Percentiles rank a stretch among this genome's conserved stretches.
Conservation (phyloP, 2,329 filamentous ascomycete species). For the Thelonectria discophora region DNA sequence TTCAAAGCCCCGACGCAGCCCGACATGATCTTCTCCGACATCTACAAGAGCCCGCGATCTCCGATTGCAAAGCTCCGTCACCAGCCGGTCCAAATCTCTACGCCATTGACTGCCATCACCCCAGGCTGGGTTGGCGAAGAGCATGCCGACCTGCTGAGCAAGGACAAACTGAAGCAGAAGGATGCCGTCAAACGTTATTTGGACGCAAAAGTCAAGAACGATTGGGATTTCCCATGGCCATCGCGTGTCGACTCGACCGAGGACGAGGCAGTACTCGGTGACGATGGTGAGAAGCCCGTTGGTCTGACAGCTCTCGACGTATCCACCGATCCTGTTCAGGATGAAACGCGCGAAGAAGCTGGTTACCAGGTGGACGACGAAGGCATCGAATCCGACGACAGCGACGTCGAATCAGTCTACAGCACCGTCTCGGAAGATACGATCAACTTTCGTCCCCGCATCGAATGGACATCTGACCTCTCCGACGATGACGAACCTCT, state of each 20-base stretch:
- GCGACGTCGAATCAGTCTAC: constrained; percentile 60
- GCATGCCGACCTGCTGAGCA: constrained; percentile 68
- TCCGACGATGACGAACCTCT: constrained; percentile 57
- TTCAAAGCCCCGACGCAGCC: constrained; percentile 29
- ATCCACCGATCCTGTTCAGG: constrained; percentile 35
- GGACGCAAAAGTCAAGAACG: constrained; percentile 61
- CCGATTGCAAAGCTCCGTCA: constrained; percentile 62
- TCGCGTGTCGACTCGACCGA: constrained; percentile 37
- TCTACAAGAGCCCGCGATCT: constrained; percentile 65
- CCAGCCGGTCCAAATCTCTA: constrained; percentile 44
- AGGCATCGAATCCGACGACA: constrained; percentile 49
- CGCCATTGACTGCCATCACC: constrained; percentile 41
- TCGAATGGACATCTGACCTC: constrained; percentile 67
- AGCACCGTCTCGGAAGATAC: constrained; percentile 66
- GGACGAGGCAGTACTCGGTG: constrained; percentile 18
- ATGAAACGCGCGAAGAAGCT: constrained; percentile 48
- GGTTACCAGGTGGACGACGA: constrained; percentile 52
- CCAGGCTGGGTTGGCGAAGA: constrained; percentile 57
- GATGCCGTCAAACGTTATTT: constrained; percentile 68
- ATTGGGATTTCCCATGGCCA: constrained; percentile 70
- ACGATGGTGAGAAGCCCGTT: constrained; percentile 17
- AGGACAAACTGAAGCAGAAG: constrained; percentile 70
- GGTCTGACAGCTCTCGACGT: constrained; percentile 18
- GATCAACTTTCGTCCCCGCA: constrained; percentile 58
- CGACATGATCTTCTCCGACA: constrained; percentile 66